Evolutionary conservation across 2,329 filamentous ascomycete genomes (phyloP).

Genomic region (Fusarium verrucosum): DNA sequence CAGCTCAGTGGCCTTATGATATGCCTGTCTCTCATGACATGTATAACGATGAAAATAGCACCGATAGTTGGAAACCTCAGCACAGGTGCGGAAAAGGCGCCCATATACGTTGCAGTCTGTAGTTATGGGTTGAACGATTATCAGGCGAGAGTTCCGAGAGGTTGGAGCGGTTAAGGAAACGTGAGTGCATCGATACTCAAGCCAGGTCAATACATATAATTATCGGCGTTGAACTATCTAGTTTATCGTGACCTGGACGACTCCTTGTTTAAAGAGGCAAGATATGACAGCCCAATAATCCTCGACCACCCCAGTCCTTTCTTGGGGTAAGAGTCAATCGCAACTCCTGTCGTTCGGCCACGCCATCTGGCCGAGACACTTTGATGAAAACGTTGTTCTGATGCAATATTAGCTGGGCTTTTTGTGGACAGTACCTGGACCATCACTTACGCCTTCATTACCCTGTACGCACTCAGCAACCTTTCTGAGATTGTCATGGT

Average conservation of each 20-base stretch:
- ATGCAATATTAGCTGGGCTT: constrained; percentile 38
- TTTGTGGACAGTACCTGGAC: background rate
- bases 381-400: constrained; percentile 78
- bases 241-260: background rate
- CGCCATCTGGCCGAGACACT: constrained; percentile 61
- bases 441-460: constrained; percentile 81
- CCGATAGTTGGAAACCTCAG: background rate
- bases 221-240: background rate
- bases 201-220: background rate
- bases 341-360: constrained; percentile 63
- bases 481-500: constrained; percentile 85
- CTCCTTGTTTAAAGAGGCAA: constrained; percentile 69
- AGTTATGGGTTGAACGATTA: too few species aligned
- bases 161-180: background rate
- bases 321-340: constrained; percentile 78
- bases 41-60: background rate
- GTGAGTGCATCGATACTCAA: background rate
- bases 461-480: constrained; percentile 90
- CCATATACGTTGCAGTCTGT: background rate
- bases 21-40: too few species aligned
- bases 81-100: background rate
- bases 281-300: constrained; percentile 89
- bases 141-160: background rate
- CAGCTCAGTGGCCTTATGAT: background rate
- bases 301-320: constrained; percentile 88